phyloP scores from a whole-genome alignment of 202 grass and related monocot genomes.

The Schoenoplectus tabernaemontani region DNA sequence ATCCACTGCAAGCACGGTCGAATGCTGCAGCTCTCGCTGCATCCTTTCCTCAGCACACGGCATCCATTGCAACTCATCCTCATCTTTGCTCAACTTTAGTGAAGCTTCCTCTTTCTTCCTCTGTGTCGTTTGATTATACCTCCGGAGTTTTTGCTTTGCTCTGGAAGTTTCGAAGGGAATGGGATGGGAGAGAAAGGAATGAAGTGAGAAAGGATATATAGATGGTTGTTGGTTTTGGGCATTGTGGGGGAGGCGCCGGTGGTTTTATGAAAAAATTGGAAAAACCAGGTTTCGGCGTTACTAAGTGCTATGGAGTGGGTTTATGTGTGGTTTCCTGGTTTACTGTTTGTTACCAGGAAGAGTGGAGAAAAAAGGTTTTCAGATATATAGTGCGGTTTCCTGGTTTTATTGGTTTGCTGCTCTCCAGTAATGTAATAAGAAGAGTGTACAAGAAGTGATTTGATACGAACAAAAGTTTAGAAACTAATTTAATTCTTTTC shows the following conservation, averaged over 20 bases:
- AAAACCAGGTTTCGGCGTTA: background rate
- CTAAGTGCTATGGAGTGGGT: background rate
- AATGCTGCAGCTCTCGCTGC: constrained; percentile 58
- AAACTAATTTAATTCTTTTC: no score
- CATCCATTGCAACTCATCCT: constrained; percentile 88
- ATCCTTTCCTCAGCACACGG: constrained; percentile 68
- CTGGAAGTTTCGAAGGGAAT: background rate
- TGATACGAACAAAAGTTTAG: no score
- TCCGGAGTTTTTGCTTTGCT: background rate
- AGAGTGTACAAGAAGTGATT: no score
- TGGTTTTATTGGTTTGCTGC: background rate
- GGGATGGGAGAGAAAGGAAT: background rate
- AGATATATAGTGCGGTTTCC: background rate
- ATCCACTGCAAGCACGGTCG: constrained; percentile 76
- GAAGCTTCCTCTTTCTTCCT: background rate
- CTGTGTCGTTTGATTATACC: background rate
- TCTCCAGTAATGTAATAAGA: background rate
- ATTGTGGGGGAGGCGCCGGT: background rate
- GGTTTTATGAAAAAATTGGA: constrained; percentile 1
- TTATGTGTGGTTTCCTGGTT: background rate
- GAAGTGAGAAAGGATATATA: background rate
- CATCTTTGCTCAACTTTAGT: constrained; percentile 20
- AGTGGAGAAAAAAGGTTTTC: background rate
- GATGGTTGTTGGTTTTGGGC: background rate
- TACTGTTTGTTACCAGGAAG: background rate